Percentiles rank a stretch among this genome's conserved stretches.
These are phyloP conservation scores for Chaetomium cochliodes DNA, from an alignment of 495 filamentous ascomycete species.

Conservation along the genomic window DNA sequence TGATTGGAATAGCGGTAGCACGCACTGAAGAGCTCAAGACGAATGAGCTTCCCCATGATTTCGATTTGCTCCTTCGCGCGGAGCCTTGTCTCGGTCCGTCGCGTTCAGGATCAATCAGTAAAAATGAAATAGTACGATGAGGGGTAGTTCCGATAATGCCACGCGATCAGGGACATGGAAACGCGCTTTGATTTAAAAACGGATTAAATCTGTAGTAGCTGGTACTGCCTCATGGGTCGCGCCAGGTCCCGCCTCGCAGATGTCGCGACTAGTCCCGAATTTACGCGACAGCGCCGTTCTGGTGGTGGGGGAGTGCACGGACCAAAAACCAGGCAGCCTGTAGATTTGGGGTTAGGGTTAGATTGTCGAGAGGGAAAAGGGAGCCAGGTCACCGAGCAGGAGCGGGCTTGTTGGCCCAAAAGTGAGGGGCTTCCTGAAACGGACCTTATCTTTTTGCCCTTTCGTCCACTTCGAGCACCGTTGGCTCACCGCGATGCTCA, in stretches of 20 bases:
- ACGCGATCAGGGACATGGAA: slow-evolving; percentile 18
- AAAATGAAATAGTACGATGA: slow-evolving; percentile 22
- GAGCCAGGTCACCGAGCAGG: too few relatives aligned
- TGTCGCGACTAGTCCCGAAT: slow-evolving; percentile 15
- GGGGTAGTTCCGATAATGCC: background rate
- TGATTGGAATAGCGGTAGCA: slow-evolving; percentile 12
- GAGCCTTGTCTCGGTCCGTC: slow-evolving; percentile 20
- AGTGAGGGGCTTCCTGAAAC: too few relatives aligned
- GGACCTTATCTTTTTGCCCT: too few relatives aligned
- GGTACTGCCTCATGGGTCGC: slow-evolving; percentile 13
- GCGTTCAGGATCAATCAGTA: slow-evolving; percentile 15
- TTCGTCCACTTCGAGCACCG: too few relatives aligned
- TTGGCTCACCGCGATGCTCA: too few relatives aligned
- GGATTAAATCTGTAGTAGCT: background rate
- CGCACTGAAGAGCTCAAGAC: slow-evolving; percentile 92
- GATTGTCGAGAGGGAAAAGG: too few relatives aligned
- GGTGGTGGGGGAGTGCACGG: slow-evolving; percentile 23
- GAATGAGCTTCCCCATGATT: slow-evolving; percentile 78
- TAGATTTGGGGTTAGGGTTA: slow-evolving; percentile 20
- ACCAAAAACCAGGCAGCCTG: background rate
- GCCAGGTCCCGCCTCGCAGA: slow-evolving; percentile 13
- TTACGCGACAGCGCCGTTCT: slow-evolving; percentile 16
- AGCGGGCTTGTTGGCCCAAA: too few relatives aligned
- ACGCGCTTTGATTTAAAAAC: slow-evolving; percentile 25
- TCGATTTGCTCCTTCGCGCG: slow-evolving; percentile 26